These are phyloP conservation scores for Yamadazyma triangularis DNA, from an alignment of 1,139 yeast genomes.

Conservation along the genomic window DNA sequence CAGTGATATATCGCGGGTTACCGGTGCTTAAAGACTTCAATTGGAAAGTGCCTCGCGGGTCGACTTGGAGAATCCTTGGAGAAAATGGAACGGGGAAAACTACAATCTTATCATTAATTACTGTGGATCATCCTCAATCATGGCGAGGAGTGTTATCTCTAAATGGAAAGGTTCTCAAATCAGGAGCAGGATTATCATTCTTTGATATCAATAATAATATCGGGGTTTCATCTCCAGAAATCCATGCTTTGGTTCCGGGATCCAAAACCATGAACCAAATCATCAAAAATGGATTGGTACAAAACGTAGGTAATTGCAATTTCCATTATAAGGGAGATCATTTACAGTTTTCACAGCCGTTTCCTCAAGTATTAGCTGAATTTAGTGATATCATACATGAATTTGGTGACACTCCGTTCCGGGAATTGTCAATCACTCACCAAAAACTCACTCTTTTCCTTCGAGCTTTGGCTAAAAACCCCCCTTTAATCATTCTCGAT, in stretches of 20 bases:
- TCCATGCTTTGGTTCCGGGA: conserved; percentile 77
- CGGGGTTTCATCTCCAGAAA: conserved; percentile 88
- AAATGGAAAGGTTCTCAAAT: conserved; percentile 62
- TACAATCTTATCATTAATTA: conserved; percentile 73
- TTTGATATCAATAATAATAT: conserved; percentile 75
- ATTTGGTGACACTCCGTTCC: conserved; percentile 37
- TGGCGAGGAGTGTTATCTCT: conserved; percentile 73
- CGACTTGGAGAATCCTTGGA: conserved; percentile 87
- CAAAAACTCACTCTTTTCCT: conserved; percentile 78
- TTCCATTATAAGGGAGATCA: conserved; percentile 23
- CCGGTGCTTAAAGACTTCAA: conserved; percentile 55
- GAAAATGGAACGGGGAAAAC: conserved; percentile 93
- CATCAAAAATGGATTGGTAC: conserved; percentile 66
- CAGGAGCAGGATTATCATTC: conserved; percentile 67
- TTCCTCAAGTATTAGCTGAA: conserved; percentile 4
- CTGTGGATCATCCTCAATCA: conserved; percentile 96
- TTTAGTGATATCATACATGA: conserved; percentile 26
- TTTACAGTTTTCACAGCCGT: conserved; percentile 1
- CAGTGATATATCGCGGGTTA: conserved; percentile 61
- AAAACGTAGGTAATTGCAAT: conserved; percentile 54
- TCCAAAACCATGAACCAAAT: conserved; percentile 49
- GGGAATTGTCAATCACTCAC: conserved; percentile 58
- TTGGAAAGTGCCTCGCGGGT: conserved; percentile 69
- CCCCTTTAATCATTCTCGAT: conserved; percentile 75
- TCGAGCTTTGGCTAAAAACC: conserved; percentile 72